phyloP scores from a whole-genome alignment of 176 grass and related monocot species.

The Carex cristatella region DNA sequence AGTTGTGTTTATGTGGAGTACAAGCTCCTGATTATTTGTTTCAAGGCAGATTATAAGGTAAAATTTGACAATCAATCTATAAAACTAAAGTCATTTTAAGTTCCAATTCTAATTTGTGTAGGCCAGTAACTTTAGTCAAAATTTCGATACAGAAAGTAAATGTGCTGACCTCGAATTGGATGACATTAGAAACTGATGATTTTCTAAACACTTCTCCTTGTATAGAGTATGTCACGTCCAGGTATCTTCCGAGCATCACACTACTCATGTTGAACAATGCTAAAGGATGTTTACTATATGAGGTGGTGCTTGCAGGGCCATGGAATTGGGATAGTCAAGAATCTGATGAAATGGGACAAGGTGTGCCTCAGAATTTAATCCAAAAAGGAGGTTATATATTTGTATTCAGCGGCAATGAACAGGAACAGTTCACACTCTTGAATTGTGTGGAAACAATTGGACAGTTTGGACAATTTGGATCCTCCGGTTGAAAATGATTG shows the following conservation, averaged over 20 bases:
- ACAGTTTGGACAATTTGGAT: neutral
- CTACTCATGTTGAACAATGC: neutral
- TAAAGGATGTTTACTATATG: neutral
- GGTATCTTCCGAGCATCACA: neutral
- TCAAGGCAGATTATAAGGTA: slow-evolving; percentile 12
- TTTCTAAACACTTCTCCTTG: neutral
- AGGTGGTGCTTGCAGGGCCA: neutral
- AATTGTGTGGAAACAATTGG: slow-evolving; percentile 1
- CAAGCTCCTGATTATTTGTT: slow-evolving; percentile 18
- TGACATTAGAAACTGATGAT: neutral
- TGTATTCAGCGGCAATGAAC: neutral
- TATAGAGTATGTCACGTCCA: neutral
- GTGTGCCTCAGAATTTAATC: neutral
- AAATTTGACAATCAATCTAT: neutral
- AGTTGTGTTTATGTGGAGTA: slow-evolving; percentile 21
- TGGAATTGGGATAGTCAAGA: neutral
- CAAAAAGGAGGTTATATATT: neutral
- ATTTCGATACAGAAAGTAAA: neutral
- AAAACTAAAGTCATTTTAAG: too few relatives aligned
- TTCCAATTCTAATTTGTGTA: neutral
- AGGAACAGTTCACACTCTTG: neutral
- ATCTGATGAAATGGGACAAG: neutral
- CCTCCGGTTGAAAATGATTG: neutral
- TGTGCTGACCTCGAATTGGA: neutral
- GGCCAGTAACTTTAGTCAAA: neutral